Base-by-base conservation (phyloP, 2,329 filamentous ascomycete species). In the Nothophaeocryptopus gaeumannii region DNA sequence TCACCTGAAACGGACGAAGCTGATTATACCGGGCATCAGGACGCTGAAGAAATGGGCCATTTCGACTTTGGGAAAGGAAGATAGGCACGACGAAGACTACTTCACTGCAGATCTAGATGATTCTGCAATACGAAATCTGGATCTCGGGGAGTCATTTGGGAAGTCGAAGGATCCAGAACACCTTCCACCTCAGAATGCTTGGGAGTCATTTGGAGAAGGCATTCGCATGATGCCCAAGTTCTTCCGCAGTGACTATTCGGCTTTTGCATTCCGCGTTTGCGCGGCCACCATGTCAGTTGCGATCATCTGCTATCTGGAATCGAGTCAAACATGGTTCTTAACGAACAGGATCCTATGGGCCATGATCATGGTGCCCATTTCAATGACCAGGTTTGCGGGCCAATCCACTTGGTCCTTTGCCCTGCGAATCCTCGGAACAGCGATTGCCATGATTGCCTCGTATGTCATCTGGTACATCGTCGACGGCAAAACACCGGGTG, bases 381-480 rank as follows among this genome's bases (percentile, higher is more conserved):
- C 79, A 47, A 88, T 88, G 85, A 81, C 79, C 1, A 77, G 80
- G 12, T 82, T 81, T 0, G 81, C 85, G 0, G 87, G 86, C 0
- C 83, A 88, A 58, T 84, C 82, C 13, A 78, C 87, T n/a, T 87
- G 85, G 60, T 84, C 83, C 35, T 65, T 86, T 4, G 3, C 72
- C 85, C 78, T 84, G 12, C 76, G 85, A 16, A 75, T 88, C 60
- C 75, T 72, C 0, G 86, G 85, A 5, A 89, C 86, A 0, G 65
- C 78, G 1, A 59, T 84, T 2, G 82, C 83, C 8, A 85, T 86
- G 78, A 65, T 83, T 3, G 72, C 78, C 14, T 79, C 82, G 2
- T 77, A 84, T 45, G 67, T 87, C 5, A 84, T 84, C 88, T 89
- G 83, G 50, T 90, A 90, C 59, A 88, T 90, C n/a, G 82, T 82